Percentiles rank a stretch among this genome's conserved stretches.
Conservation (phyloP, 441 rosid genomes). For the Viola pubescens region DNA sequence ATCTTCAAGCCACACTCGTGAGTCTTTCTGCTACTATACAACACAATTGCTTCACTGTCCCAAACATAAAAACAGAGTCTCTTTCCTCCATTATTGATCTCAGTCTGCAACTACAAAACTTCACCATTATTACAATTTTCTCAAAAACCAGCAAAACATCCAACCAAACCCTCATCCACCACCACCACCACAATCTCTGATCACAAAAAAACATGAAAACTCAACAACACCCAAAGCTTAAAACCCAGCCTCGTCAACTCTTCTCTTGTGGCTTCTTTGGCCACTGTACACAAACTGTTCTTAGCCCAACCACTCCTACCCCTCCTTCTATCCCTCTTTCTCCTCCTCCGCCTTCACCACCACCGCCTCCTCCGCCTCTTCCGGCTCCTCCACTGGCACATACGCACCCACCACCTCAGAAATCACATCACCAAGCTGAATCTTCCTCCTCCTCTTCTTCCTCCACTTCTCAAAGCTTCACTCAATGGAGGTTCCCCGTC, state of each 20-base stretch:
- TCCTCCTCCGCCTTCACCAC: slow-evolving; percentile 24
- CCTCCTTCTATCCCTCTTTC: slow-evolving; percentile 39
- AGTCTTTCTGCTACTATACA: slow-evolving; percentile 5
- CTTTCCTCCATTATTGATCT: slow-evolving; percentile 14
- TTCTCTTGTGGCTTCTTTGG: slow-evolving; percentile 80
- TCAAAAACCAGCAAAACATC: neutral
- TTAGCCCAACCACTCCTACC: slow-evolving; percentile 51
- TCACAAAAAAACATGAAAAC: slow-evolving; percentile 35
- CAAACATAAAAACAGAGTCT: neutral
- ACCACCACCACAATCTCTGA: too few relatives aligned
- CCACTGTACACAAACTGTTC: slow-evolving; percentile 55
- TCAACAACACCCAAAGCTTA: slow-evolving; percentile 44
- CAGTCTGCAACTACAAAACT: neutral
- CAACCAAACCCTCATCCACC: too few relatives aligned
- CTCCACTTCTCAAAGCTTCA: slow-evolving; percentile 76
- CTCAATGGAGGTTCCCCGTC: slow-evolving; percentile 73
- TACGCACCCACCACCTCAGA: slow-evolving; percentile 7
- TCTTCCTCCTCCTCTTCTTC: slow-evolving; percentile 66
- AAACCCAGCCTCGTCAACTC: slow-evolving; percentile 59
- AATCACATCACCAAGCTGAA: slow-evolving; percentile 13
- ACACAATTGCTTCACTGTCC: neutral
- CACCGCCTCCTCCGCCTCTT: slow-evolving; percentile 13
- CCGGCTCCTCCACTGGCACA: slow-evolving; percentile 15
- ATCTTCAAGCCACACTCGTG: neutral
- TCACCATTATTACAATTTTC: neutral